Percentiles rank a stretch among this genome's conserved stretches.
Evolutionary conservation across 495 filamentous ascomycete species (phyloP).

Genomic region (Darksidea phi): DNA sequence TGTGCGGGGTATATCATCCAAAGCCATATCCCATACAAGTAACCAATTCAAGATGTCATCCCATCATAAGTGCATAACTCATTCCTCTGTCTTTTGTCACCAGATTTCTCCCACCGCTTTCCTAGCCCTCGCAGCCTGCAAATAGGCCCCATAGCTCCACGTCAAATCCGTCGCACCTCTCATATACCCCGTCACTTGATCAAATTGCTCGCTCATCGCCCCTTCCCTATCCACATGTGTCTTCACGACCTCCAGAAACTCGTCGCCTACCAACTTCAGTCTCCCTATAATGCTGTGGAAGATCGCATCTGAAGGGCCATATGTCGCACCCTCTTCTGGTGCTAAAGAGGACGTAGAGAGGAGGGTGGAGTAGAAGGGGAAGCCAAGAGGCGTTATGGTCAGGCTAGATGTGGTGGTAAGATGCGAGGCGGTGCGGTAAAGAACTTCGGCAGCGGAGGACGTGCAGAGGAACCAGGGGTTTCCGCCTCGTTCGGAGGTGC

Average conservation of each 20-base stretch:
- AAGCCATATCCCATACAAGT: neutral
- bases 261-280: constrained; percentile 40
- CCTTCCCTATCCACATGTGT: constrained; percentile 40
- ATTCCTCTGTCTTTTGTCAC: neutral
- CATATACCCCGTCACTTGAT: constrained; percentile 42
- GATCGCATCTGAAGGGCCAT: constrained; percentile 24
- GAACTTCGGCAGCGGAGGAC: constrained; percentile 40
- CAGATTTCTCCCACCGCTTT: constrained; percentile 12
- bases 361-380: constrained; percentile 41
- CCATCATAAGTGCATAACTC: constrained; percentile 8
- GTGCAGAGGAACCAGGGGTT: constrained; percentile 54
- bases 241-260: constrained; percentile 43
- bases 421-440: constrained; percentile 39
- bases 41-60: neutral
- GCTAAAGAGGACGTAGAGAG: constrained; percentile 18
- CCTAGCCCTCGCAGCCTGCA: constrained; percentile 38
- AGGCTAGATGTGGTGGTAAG: constrained; percentile 31
- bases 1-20: neutral
- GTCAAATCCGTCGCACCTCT: constrained; percentile 45
- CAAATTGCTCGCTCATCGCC: constrained; percentile 45
- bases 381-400: constrained; percentile 33
- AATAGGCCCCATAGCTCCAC: constrained; percentile 47
- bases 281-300: constrained; percentile 37
- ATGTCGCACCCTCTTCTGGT: constrained; percentile 8
- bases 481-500: constrained; percentile 39